Base-by-base conservation (phyloP, 1,139 yeast species). In the Tardiomyces digboiensis region DNA sequence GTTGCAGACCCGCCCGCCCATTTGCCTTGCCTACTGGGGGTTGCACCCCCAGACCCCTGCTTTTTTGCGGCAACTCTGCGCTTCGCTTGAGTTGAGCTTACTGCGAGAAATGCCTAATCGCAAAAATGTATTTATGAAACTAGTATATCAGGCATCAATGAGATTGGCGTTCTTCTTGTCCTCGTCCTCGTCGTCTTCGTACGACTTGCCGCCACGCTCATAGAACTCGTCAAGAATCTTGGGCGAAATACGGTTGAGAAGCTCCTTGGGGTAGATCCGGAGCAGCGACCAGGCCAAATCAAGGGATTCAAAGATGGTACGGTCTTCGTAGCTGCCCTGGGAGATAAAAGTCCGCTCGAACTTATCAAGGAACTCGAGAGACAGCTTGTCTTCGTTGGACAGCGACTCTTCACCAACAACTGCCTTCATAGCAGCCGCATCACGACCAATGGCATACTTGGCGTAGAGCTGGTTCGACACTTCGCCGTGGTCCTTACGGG, bases 371-470 rank as follows among this genome's bases (percentile, higher is more conserved):
- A 91, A 91, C 72, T 91, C 99, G 61, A 91, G 76, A 1, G 98
- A 91, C 55, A 91, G 77, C 71, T 91, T 93, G 71, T 91, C 99
- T 70, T 91, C 99, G 54, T 87, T 86, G 33, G 97, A 88, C 61
- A 91, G 76, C 37, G 99, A 98, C 70, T 91, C 99, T 70, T 91
- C 99, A 78, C 99, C 99, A 58, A 91, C 99, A 55, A 91, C 99
- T n/a, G 98, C 96, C 73, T 91, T 91, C 99, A 91, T 91, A 57
- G 98, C 97, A 42, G 98, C 98, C 26, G 98, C 99, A 70, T 91
- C 99, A 71, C 89, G 85, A 75, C 99, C 99, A 72, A 91, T 93
- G 54, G 99, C 99, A 65, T 91, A 91, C 68, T 91, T 91, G 60
- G 99, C 99, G 65, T 91, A 91, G 63, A 91, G 77, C 74, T 91